Evolutionary conservation across 768 basidiomycete genomes (phyloP), one percentile per base, ranked within the genome.

Genomic region (Suillus alpinus): DNA sequence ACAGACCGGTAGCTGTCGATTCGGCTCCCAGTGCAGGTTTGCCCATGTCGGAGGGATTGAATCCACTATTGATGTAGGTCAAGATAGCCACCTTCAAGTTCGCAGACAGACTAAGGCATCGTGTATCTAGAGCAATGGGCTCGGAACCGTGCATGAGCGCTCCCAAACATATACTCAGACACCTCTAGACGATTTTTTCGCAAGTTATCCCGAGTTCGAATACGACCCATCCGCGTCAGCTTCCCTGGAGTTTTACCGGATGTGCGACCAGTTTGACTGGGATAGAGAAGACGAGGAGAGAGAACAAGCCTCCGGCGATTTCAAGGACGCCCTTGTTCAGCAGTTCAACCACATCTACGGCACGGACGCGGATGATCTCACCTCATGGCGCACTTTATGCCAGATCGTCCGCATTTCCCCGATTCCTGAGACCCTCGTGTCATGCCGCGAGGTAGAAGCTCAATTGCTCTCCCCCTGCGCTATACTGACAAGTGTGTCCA

Each of bases 111-210:
- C 52, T 37, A 37, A 53, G 23, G 37, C 5, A 37, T 52, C n/a
- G 32, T 13, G 3, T 34, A 34, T 52, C n/a, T 34, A 52, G 50
- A 52, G 6, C n/a, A 34, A 34, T 5, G 32, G 23, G 2, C 44
- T 10, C 9, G 18, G 8, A 12, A 29, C 9, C 37, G 29, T 6
- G 26, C 16, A 52, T 55, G 29, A 57, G 41, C 56, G 10, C 23
- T 41, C 41, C 32, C 1, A 39, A 14, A 46, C 55, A 44, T 4
- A 12, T 18, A 9, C 31, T 10, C 41, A 41, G 14, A 6, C 62
- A 9, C 66, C 72, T 18, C 70, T 73, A 53, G 66, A 66, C 4
- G 55, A 49, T 0, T 73, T 74, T 59, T 73, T 71, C 49, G 65
- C 29, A 10, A 63, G 43, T 16, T 71, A 67, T 16, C 60, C 65